These are phyloP conservation scores for Capsicum pubescens DNA, from an alignment of 257 asterid genomes.

Conservation along the genomic window DNA sequence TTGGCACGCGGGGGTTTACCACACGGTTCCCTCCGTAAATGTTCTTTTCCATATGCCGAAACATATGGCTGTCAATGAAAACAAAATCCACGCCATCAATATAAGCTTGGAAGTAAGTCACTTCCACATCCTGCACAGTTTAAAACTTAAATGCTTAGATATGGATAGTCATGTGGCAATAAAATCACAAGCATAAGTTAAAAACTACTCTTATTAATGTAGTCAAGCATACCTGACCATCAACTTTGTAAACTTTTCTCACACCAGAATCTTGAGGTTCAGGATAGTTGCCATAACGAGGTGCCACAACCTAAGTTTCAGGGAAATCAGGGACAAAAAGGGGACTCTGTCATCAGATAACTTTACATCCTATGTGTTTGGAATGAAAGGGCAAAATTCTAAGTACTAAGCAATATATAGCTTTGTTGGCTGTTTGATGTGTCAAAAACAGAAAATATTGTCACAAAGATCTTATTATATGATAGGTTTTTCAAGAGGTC, in stretches of 20 bases:
- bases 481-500: slow-evolving; percentile 1
- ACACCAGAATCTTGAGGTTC: slow-evolving; percentile 80
- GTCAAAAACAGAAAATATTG: not conserved
- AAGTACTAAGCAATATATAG: not conserved
- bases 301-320: slow-evolving; percentile 73
- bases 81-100: slow-evolving; percentile 97
- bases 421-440: not conserved
- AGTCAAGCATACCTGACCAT: slow-evolving; percentile 74
- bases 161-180: slow-evolving; percentile 8
- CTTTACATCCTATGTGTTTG: slow-evolving; percentile 3
- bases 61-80: slow-evolving; percentile 70
- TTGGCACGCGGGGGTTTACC: slow-evolving; percentile 46
- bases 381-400: not conserved
- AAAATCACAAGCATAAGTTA: not conserved
- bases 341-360: not conserved
- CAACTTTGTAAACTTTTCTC: slow-evolving; percentile 71
- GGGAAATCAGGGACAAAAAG: slow-evolving; percentile 24
- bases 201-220: not conserved
- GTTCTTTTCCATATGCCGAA: slow-evolving; percentile 61
- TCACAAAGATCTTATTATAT: not conserved
- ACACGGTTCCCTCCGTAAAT: slow-evolving; percentile 84
- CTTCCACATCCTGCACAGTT: slow-evolving; percentile 85
- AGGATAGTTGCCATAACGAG: slow-evolving; percentile 76
- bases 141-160: slow-evolving; percentile 15
- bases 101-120: slow-evolving; percentile 80